phyloP scores from a whole-genome alignment of 805 yeast genomes.

The Candida peoriensis region DNA sequence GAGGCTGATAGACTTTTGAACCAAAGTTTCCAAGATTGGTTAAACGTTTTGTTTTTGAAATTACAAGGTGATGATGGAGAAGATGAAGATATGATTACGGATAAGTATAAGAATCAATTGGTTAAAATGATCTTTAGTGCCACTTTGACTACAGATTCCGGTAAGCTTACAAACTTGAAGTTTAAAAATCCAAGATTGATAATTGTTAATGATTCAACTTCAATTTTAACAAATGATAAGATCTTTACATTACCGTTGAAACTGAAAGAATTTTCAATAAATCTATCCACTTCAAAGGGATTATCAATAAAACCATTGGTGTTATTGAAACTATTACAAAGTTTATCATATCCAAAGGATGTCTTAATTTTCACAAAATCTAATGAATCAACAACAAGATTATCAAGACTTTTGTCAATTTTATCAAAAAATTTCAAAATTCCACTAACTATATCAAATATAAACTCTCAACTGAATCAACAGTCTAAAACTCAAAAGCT shows the following conservation, averaged over 20 bases:
- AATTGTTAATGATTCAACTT: constrained; percentile 57
- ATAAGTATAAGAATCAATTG: constrained; percentile 26
- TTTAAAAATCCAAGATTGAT: constrained; percentile 68
- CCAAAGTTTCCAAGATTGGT: constrained; percentile 95
- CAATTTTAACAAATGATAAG: constrained; percentile 38
- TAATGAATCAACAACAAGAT: constrained; percentile 82
- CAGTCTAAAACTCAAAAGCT: constrained; percentile 52
- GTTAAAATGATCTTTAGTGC: constrained; percentile 84
- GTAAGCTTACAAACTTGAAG: constrained; percentile 68
- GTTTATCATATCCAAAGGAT: constrained; percentile 29
- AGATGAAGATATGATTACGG: constrained; percentile 26
- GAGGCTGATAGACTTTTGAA: constrained; percentile 81
- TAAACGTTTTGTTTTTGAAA: constrained; percentile 38
- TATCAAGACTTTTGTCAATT: constrained; percentile 54
- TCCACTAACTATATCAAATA: constrained; percentile 32
- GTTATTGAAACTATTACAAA: constrained; percentile 48
- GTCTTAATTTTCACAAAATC: constrained; percentile 66
- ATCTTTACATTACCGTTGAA: constrained; percentile 56
- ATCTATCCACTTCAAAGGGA: constrained; percentile 35
- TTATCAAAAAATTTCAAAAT: constrained; percentile 27
- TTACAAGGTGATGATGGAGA: constrained; percentile 26
- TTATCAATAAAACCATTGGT: constrained; percentile 64
- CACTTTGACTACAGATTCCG: constrained; percentile 90
- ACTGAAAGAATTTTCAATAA: constrained; percentile 39
- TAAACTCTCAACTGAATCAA: constrained; percentile 56